These are phyloP conservation scores for Talaromyces atroroseus DNA, from an alignment of 2,329 filamentous ascomycete genomes.

Conservation along the genomic window DNA sequence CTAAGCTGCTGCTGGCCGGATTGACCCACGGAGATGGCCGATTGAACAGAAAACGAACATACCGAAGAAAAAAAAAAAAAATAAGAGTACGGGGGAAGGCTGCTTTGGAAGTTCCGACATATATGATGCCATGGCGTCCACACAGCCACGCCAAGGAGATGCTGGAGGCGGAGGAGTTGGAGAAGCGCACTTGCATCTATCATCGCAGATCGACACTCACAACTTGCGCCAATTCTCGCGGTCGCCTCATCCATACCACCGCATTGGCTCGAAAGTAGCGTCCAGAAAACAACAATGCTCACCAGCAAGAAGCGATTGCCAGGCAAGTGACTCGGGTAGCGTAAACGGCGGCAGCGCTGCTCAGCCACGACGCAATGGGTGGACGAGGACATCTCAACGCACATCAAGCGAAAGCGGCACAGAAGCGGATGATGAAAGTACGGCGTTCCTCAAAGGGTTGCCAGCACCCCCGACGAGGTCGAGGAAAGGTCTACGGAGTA, in stretches of 20 bases:
- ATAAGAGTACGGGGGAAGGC: background rate
- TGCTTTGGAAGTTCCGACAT: background rate
- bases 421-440: conserved; percentile 89
- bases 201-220: conserved; percentile 12
- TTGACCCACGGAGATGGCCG: conserved; percentile 2
- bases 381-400: conserved; percentile 47
- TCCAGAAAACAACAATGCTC: conserved; percentile 41
- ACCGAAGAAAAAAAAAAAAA: background rate
- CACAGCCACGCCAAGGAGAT: background rate
- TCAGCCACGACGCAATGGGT: conserved; percentile 3
- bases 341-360: conserved; percentile 12
- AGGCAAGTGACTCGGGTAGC: conserved; percentile 3
- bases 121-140: conserved; percentile 13
- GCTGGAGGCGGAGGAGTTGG: background rate
- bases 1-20: background rate
- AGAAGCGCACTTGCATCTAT: conserved; percentile 16
- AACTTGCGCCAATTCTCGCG: conserved; percentile 1
- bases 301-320: conserved; percentile 15
- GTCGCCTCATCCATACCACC: conserved; percentile 15
- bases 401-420: conserved; percentile 83
- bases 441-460: conserved; percentile 67
- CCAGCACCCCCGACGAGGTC: conserved; percentile 68
- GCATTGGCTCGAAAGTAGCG: conserved; percentile 50
- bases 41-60: background rate
- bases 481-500: conserved; percentile 68